Conservation (phyloP, 495 filamentous ascomycete genomes). For the Cudoniella acicularis region DNA sequence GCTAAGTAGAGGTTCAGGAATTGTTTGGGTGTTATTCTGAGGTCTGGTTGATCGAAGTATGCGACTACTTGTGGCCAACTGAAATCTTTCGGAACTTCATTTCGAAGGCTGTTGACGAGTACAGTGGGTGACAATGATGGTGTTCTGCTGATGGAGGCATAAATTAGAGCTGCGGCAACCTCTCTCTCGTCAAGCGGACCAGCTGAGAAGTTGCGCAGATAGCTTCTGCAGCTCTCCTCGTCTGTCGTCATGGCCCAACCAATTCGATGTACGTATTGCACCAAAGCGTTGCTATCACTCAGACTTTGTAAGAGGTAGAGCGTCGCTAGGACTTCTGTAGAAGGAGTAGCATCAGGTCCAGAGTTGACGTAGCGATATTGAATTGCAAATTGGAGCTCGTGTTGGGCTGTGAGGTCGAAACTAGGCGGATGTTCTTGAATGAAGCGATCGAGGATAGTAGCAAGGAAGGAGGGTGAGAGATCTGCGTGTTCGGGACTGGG, state of each 20-base stretch:
- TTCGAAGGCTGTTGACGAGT: conserved; percentile 57
- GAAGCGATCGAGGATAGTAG: conserved; percentile 74
- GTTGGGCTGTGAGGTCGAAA: conserved; percentile 72
- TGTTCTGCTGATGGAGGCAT: conserved; percentile 65
- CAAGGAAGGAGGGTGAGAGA: conserved; percentile 61
- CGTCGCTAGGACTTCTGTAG: conserved; percentile 68
- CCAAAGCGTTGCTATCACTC: conserved; percentile 58
- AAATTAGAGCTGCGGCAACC: conserved; percentile 76
- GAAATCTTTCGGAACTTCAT: conserved; percentile 51
- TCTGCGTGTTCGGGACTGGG: conserved; percentile 56
- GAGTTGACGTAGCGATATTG: conserved; percentile 59
- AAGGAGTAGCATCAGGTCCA: conserved; percentile 54
- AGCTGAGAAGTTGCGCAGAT: conserved; percentile 61
- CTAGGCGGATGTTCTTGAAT: conserved; percentile 76
- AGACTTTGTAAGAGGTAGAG: conserved; percentile 70
- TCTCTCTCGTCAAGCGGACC: conserved; percentile 76
- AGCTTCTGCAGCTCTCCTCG: conserved; percentile 42
- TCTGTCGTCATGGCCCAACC: conserved; percentile 57
- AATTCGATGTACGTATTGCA: conserved; percentile 69
- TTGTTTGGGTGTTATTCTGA: conserved; percentile 71
- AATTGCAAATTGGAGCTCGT: conserved; percentile 61
- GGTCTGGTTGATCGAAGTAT: conserved; percentile 75
- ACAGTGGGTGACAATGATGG: conserved; percentile 69
- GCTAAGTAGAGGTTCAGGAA: conserved; percentile 77
- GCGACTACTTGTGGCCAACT: conserved; percentile 80